These are phyloP conservation scores for Berkeleyomyces basicola DNA, from an alignment of 2,329 filamentous ascomycete genomes.

Conservation along the genomic window DNA sequence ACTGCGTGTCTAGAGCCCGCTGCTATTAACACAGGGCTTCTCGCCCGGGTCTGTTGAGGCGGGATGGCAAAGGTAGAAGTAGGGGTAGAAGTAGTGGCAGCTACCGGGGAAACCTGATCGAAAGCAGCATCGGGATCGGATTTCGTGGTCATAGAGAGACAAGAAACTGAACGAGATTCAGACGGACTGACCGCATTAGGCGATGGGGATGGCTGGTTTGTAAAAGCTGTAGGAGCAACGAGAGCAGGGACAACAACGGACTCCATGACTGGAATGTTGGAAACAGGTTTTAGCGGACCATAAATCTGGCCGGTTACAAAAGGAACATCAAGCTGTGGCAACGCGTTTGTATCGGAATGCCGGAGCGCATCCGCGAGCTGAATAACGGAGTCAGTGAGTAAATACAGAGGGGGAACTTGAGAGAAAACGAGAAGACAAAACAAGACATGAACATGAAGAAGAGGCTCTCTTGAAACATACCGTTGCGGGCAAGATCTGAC, in stretches of 20 bases:
- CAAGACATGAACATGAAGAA: background rate
- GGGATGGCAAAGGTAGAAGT: background rate
- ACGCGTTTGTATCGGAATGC: constrained; percentile 5
- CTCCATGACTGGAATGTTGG: constrained; percentile 6
- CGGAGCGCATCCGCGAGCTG: background rate
- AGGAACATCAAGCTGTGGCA: background rate
- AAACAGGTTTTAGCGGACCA: background rate
- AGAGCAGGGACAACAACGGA: background rate
- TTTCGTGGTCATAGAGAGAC: background rate
- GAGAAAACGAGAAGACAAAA: background rate
- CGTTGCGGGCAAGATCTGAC: constrained; percentile 33
- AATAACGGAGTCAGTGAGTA: background rate
- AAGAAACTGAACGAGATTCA: background rate
- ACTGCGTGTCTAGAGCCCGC: background rate
- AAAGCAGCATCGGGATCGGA: background rate
- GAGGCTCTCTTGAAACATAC: background rate
- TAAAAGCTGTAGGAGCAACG: background rate
- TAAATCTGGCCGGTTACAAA: background rate
- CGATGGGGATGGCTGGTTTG: background rate
- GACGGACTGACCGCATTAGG: background rate
- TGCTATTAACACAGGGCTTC: background rate
- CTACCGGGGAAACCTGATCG: background rate
- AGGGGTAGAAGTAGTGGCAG: background rate
- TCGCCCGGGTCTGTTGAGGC: background rate
- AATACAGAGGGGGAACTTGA: constrained; percentile 3